These are phyloP conservation scores for Astrothelium subdiscretum DNA, from an alignment of 495 filamentous ascomycete species.

Conservation along the genomic window DNA sequence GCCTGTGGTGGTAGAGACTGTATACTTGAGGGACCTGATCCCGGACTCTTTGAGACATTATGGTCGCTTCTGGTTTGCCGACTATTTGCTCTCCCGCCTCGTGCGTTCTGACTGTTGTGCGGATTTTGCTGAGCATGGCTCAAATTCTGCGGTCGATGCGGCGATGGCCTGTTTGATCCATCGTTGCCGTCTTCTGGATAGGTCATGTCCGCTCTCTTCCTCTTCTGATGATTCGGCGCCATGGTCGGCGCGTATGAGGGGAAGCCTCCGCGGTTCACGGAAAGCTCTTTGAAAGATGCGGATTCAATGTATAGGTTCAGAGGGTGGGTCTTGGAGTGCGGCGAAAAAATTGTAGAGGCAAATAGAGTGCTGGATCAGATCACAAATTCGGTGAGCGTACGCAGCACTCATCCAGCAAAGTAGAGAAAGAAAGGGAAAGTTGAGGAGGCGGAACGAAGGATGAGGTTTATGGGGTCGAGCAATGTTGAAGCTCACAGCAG, in stretches of 20 bases:
- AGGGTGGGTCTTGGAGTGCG: background rate
- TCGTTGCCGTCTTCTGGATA: conserved; percentile 19
- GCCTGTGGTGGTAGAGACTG: background rate
- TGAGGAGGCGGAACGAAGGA: background rate
- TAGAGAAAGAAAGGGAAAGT: background rate
- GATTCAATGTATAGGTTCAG: background rate
- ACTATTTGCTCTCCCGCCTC: conserved; percentile 29
- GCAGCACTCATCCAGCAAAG: background rate
- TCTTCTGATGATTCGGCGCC: background rate
- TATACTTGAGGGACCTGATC: background rate
- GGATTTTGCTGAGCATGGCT: conserved; percentile 47
- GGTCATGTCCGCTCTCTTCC: background rate
- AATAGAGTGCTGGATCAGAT: background rate
- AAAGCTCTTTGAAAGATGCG: background rate
- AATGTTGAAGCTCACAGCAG: background rate
- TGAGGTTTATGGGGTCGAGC: background rate
- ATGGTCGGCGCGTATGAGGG: background rate
- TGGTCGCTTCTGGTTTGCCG: conserved; percentile 3
- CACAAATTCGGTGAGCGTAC: too few relatives aligned
- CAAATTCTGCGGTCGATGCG: conserved; percentile 50
- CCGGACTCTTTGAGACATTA: background rate
- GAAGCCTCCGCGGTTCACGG: background rate
- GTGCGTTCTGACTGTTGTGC: conserved; percentile 35
- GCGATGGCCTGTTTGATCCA: conserved; percentile 43
- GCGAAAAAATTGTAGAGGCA: background rate